Evolutionary conservation across 805 yeast genomes (phyloP), one percentile per base, ranked within the genome.

Genomic region (Schwanniomyces vanrijiae): DNA sequence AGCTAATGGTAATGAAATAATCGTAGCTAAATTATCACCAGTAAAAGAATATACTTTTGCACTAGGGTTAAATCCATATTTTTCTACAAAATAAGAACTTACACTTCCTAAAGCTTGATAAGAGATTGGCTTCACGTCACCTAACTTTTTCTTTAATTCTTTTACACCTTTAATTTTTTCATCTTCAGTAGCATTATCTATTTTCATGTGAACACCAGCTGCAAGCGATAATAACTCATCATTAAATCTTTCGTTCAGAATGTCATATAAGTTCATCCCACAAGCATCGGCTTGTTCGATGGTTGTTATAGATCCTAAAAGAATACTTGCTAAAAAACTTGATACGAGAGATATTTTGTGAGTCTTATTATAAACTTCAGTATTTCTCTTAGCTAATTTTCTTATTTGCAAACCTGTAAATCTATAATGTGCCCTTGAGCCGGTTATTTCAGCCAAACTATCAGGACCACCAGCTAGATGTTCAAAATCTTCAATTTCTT

Each of bases 351-450:
- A 78, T 33, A 91, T 86, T 46, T 86, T 68, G 16, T 61, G 59
- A 1, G 96, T 87, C 2, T 75, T 61, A 6, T 62, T 60, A 64
- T 87, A 90, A 3, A 68, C 65, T 2, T 74, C 73, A 0, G 82
- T 80, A 38, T 77, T 73, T 43, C 81, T 73, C 2, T 80, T 80
- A 0, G 81, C 78, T 40, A 90, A 66, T 57, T 88, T 88, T 53
- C 92, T 71, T 44, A 90, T 89, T 68, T 90, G 97, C n/a, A 92
- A 82, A 0, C 97, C 97, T 0, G 96, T 90, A 61, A 90, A 90
- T 50, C 97, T 73, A 59, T 86, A 86, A 66, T 90, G 96, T 2
- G 96, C 96, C 56, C 84, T 80, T 3, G 96, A 87, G 1, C 97
- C 97, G 0, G 96, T 86, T 20, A 84, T 64, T 31, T 70, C 56